Evolutionary conservation across 1,284 basidiomycete species (phyloP), one percentile per base, ranked within the genome.

Genomic region (Ustanciosporium gigantosporum): DNA sequence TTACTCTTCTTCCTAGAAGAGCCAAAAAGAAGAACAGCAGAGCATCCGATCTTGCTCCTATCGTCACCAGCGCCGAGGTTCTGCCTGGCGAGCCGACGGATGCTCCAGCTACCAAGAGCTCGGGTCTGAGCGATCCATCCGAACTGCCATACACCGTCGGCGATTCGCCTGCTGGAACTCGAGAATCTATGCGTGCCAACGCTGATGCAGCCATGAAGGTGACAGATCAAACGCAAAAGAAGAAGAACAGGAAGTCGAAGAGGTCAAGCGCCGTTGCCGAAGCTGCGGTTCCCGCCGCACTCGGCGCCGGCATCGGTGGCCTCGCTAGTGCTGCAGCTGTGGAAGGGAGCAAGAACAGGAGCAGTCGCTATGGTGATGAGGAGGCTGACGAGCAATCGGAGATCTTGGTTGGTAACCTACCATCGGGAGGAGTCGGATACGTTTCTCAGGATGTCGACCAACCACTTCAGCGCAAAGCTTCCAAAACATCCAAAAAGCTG

Each of bases 111-210:
- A 29, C 32, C 8, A 35, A 9, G 11, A 8, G 17, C 11, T 11
- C 11, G 32, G 32, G 13, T 9, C 6, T 9, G 19, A 6, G 8
- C 21, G 21, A 9, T 23, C 38, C 38, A 16, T 64, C 60, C 9
- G 60, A 64, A 46, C 49, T 64, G 22, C 60, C 60, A 1, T 64
- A 64, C 37, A 37, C 47, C 22, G 40, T 58, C 19, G 42, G 46
- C 19, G 60, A 62, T 17, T 40, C 38, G 21, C 25, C 38, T 5
- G 6, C 21, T 25, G 25, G 29, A n/a, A 14, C 6, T 11, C 38
- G 24, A 7, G 6, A 25, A n/a, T 22, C 36, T 7, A 6, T 37
- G 6, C 19, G 19, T 37, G 6, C 23, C 16, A 8, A 40, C 6
- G 23, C 21, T n/a, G 38, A 40, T 25, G 8, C n/a, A 25, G 38